Conservation (phyloP, 345 rosid species). For the Carallia brachiata region DNA sequence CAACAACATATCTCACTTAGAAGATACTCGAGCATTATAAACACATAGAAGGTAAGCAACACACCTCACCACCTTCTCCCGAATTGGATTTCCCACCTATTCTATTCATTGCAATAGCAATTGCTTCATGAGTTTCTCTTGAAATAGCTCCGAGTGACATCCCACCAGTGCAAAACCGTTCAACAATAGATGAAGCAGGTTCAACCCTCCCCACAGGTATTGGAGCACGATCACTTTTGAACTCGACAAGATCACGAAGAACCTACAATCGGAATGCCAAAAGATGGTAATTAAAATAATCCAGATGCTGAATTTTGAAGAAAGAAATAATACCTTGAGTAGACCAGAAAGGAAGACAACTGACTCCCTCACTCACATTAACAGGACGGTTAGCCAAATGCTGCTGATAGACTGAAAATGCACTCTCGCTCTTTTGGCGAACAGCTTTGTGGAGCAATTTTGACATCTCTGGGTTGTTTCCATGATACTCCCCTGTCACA, state of each 20-base stretch:
- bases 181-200: conserved; percentile 78
- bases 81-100: conserved; percentile 95
- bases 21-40: neutral
- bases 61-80: conserved; percentile 99
- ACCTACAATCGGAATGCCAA: conserved; percentile 49
- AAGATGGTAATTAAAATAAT: conserved; percentile 13
- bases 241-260: conserved; percentile 94
- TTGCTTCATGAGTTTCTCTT: conserved; percentile 99
- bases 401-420: conserved; percentile 89
- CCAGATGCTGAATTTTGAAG: neutral
- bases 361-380: conserved; percentile 53
- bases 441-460: conserved; percentile 97
- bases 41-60: conserved; percentile 9
- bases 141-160: conserved; percentile 99
- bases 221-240: conserved; percentile 88
- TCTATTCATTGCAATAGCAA: conserved; percentile 98
- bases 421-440: conserved; percentile 93
- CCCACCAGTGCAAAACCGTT: conserved; percentile 97
- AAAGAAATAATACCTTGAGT: neutral
- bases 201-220: conserved; percentile 93
- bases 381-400: conserved; percentile 95
- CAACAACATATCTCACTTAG: neutral
- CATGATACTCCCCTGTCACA: conserved; percentile 86
- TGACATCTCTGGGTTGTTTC: conserved; percentile 98
- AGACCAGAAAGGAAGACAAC: conserved; percentile 5